These are phyloP conservation scores for Zymoseptoria passerinii DNA, from an alignment of 2,329 filamentous ascomycete species.

Conservation along the genomic window DNA sequence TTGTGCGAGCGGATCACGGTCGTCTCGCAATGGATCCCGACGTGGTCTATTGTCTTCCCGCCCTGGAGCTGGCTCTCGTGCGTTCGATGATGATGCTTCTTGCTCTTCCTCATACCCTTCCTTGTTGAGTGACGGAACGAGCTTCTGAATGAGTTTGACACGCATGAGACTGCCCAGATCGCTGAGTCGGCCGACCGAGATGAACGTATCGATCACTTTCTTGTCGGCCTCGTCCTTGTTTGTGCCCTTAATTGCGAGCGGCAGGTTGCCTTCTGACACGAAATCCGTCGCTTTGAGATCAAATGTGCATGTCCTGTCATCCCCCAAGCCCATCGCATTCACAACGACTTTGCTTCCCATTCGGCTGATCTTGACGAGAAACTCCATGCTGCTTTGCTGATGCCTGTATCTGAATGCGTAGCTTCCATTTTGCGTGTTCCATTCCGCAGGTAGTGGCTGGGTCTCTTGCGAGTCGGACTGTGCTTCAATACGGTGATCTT, in stretches of 20 bases:
- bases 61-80: constrained; percentile 15
- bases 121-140: constrained; percentile 68
- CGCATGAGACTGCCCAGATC: constrained; percentile 66
- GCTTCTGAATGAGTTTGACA: constrained; percentile 70
- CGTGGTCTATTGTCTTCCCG: constrained; percentile 27
- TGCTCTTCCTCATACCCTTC: constrained; percentile 63
- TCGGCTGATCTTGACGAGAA: constrained; percentile 71
- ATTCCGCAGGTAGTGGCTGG: constrained; percentile 61
- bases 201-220: constrained; percentile 55
- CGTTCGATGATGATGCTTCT: constrained; percentile 10
- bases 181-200: constrained; percentile 59
- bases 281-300: constrained; percentile 70
- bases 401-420: constrained; percentile 84
- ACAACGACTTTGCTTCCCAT: constrained; percentile 79
- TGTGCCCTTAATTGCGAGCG: constrained; percentile 29
- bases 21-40: constrained; percentile 44
- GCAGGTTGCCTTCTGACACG: constrained; percentile 55
- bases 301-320: constrained; percentile 71
- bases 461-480: constrained; percentile 36
- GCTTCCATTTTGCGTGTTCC: constrained; percentile 65
- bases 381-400: constrained; percentile 74
- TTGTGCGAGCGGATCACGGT: constrained; percentile 52
- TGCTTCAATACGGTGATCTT: constrained; percentile 59
- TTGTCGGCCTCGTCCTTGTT: constrained; percentile 34
- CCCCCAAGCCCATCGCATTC: constrained; percentile 67